Conservation (phyloP, 1,139 yeast species). For the Suhomyces chickasaworum region DNA sequence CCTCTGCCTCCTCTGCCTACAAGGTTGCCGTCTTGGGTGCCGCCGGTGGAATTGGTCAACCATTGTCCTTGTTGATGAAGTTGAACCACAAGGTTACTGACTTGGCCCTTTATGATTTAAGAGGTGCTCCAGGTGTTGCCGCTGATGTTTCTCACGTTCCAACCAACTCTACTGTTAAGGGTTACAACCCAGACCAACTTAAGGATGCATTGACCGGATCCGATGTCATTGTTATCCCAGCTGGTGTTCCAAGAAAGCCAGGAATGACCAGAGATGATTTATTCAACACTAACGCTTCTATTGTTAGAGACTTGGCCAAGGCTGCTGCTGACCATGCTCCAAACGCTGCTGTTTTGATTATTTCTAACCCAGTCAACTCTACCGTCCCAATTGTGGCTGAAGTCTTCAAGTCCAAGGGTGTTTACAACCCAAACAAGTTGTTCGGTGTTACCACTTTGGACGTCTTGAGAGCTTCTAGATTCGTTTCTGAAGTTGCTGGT, state of each 20-base stretch:
- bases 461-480: constrained; percentile 85
- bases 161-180: constrained; percentile 71
- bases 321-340: constrained; percentile 77
- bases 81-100: constrained; percentile 60
- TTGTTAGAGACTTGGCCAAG: constrained; percentile 79
- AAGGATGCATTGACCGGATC: constrained; percentile 68
- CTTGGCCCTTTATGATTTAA: constrained; percentile 83
- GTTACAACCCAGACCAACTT: constrained; percentile 65
- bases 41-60: constrained; percentile 93
- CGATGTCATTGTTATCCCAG: constrained; percentile 85
- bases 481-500: constrained; percentile 41
- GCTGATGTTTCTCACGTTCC: constrained; percentile 90
- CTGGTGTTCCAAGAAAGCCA: constrained; percentile 97
- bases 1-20: constrained; percentile 65
- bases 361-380: constrained; percentile 95
- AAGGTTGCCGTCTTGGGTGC: constrained; percentile 79
- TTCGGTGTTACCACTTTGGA: constrained; percentile 95
- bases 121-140: constrained; percentile 89
- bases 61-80: constrained; percentile 82
- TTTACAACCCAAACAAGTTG: constrained; percentile 75
- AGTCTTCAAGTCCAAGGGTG: constrained; percentile 73
- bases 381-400: constrained; percentile 93
- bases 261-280: constrained; percentile 98
- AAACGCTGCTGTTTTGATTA: constrained; percentile 72
- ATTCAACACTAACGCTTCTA: constrained; percentile 90